Evolutionary conservation across 2,329 filamentous ascomycete genomes (phyloP), one percentile per base, ranked within the genome.

Genomic region (Fusarium duplospermum): DNA sequence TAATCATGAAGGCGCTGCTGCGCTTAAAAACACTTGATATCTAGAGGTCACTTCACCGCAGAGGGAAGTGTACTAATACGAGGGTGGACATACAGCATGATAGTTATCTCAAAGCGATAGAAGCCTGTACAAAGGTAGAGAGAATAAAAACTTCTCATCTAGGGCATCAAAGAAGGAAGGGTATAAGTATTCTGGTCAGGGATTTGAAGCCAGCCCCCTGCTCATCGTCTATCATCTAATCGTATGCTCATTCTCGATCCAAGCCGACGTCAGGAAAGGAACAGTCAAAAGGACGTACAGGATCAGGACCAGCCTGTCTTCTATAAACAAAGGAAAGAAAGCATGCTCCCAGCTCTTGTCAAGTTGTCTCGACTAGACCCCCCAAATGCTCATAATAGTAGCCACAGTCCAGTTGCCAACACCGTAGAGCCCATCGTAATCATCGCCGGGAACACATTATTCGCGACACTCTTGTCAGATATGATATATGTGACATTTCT

Each of bases 401-500:
- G n/a, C 75, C 75, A 78, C 47, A 71, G 35, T 56, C 59, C 70
- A 24, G 67, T 64, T 45, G 58, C 35, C 59, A 77, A 27, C 11
- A 52, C 64, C n/a, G 60, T 42, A 36, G 60, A 70, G 14, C 67
- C 38, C 47, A 76, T 40, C 50, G 73, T 56, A 45, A 64, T 22
- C 22, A 63, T 33, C 11, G 64, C 66, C 20, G 80, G 72, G 42
- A 69, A 66, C 40, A 75, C 56, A 33, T 60, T 38, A 31, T 72
- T 73, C 14, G 76, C 81, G 47, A 73, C 64, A n/a, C 78, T 69
- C 71, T 70, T 78, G 60, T 80, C 78, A 69, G 75, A 73, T 76
- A 80, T 77, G 69, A 84, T 79, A 78, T 83, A 84, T 42, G 78
- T 81, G 69, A 78, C 77, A 59, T 82, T 79, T 68, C 65, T 78